Evolutionary conservation across 371 early-diverging fungal genomes (phyloP), one percentile per base, ranked within the genome.

Genomic region (Haplosporangium sp.): DNA sequence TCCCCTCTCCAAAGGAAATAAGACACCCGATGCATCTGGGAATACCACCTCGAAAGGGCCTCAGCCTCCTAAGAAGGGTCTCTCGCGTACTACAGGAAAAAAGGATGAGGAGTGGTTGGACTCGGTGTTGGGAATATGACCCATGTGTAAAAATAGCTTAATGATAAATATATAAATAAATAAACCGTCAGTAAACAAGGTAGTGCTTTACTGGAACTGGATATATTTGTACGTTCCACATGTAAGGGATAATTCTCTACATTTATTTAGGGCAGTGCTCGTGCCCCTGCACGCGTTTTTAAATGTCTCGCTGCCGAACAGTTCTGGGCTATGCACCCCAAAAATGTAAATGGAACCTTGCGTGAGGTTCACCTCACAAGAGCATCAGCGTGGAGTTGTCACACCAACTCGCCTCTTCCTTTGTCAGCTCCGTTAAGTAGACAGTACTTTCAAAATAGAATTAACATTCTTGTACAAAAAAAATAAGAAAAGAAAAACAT

Each of bases 81-180:
- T 64, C 0, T 56, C 74, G 15, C 61, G 56, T 17, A 20, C 65
- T 15, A 37, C 40, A 7, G 71, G 59, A 53, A 73, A 68, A 45
- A 67, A 72, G 52, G 73, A 79, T 38, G 74, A 74, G 34, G 79
- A 70, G 19, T 79, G 79, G 79, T 45, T 79, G 13, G 79, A 79
- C 45, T 79, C 79, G 35, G 74, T 79, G 1, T 68, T 79, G 35
- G 79, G 79, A 37, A 65, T 72, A 9, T 34, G 15, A 38, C n/a
- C 37, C 27, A 19, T 39, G 35, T 37, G 53, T 45, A 48, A 55
- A 47, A 53, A 34, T 52, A 56, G 27, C 19, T 15, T 27, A 27
- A 27, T 27, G 27, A 27, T 27, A 27, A 27, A 27, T 27, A 27
- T 27, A 27, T 27, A 27, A 27, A 27, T 27, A 27, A 27, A 27